A percentile compares a stretch with the other conserved stretches of the same genome.
Evolutionary conservation across 129 eudicot species (phyloP).

Genomic region (Helichrysum umbraculigerum): DNA sequence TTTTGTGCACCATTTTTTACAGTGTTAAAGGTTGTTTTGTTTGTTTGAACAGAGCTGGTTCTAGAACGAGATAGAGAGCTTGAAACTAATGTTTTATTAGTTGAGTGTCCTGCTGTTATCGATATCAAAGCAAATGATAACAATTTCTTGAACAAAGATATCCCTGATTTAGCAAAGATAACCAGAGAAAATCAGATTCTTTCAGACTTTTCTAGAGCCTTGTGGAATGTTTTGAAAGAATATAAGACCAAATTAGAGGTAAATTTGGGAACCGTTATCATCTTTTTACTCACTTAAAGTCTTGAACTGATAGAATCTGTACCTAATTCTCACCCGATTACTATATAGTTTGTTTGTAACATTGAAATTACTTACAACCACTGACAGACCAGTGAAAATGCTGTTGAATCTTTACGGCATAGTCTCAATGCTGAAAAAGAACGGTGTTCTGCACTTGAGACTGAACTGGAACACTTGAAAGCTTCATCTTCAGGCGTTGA

Average conservation of each 20-base stretch:
- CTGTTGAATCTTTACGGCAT: conserved; percentile 37
- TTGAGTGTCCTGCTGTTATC: conserved; percentile 25
- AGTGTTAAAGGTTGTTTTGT: conserved; percentile 2
- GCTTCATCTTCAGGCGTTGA: conserved; percentile 32
- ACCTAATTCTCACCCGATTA: not conserved
- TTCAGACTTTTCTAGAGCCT: conserved; percentile 60
- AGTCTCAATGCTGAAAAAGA: conserved; percentile 41
- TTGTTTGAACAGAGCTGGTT: conserved; percentile 38
- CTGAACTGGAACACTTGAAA: conserved; percentile 44
- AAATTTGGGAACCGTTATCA: not conserved
- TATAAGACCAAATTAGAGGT: conserved; percentile 70
- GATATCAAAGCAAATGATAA: conserved; percentile 2
- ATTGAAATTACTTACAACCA: not conserved
- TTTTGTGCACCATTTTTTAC: not conserved
- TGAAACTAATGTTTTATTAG: conserved; percentile 21
- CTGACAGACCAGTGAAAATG: conserved; percentile 48
- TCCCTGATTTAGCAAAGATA: conserved; percentile 24
- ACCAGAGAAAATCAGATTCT: conserved; percentile 51
- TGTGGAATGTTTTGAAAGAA: conserved; percentile 74
- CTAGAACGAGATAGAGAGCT: conserved; percentile 29
- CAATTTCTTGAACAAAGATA: not conserved
- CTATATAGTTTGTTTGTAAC: conserved; percentile 7
- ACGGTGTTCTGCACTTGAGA: conserved; percentile 42
- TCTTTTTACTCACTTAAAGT: not conserved
- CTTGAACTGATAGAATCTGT: conserved; percentile 7